Conservation (phyloP, 2,329 filamentous ascomycete genomes). For the Ophiostoma sp. region DNA sequence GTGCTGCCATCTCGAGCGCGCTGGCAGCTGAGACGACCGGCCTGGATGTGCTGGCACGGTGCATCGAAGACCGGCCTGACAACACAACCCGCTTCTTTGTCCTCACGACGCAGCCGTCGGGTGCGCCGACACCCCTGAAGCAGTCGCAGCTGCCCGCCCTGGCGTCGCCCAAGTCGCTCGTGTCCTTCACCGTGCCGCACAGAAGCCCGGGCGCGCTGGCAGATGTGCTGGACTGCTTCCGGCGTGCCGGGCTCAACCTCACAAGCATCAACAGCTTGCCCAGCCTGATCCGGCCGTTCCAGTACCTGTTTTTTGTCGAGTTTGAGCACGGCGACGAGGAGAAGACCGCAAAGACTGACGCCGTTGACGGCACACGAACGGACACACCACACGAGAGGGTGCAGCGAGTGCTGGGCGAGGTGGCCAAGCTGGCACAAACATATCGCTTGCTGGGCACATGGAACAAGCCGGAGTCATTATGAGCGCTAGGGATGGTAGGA, state of each 20-base stretch:
- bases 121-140: not conserved
- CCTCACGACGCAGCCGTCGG: conserved; percentile 34
- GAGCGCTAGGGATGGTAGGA: too few species aligned
- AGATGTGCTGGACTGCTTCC: conserved; percentile 73
- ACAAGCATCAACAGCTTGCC: conserved; percentile 88
- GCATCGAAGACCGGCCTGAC: conserved; percentile 67
- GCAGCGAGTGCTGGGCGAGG: conserved; percentile 52
- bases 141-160: not conserved
- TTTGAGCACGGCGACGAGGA: conserved; percentile 57
- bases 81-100: conserved; percentile 79
- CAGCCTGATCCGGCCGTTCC: conserved; percentile 67
- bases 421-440: conserved; percentile 52
- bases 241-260: conserved; percentile 65
- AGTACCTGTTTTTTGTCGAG: conserved; percentile 94
- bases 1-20: conserved; percentile 72
- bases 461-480: conserved; percentile 36
- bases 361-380: not conserved
- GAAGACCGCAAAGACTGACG: not conserved
- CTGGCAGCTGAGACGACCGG: conserved; percentile 65
- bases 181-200: conserved; percentile 80
- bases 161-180: conserved; percentile 57
- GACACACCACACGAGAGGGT: conserved; percentile 53
- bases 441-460: conserved; percentile 69
- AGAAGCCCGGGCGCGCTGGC: conserved; percentile 74
- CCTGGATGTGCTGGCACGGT: conserved; percentile 61